Percentiles rank a stretch among this genome's conserved stretches.
phyloP scores from a whole-genome alignment of 2,329 filamentous ascomycete genomes.

The Aspergillus vadensis region DNA sequence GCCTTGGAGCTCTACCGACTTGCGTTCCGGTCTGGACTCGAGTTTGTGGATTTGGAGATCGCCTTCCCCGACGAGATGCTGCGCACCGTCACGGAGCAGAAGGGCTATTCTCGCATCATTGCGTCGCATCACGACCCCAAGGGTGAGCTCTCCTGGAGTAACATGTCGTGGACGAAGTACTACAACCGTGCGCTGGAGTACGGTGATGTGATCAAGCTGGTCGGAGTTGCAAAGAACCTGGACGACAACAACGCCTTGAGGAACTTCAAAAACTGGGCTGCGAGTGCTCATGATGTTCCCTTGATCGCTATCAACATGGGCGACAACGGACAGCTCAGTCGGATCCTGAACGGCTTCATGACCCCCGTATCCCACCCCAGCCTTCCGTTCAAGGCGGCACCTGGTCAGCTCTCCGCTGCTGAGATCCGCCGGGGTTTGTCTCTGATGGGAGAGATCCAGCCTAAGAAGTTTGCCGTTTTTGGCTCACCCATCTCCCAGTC shows the following conservation, averaged over 20 bases:
- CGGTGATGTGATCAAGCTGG: slow-evolving; percentile 91
- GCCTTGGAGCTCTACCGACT: slow-evolving; percentile 74
- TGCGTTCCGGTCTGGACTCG: slow-evolving; percentile 79
- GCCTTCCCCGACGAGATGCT: slow-evolving; percentile 78
- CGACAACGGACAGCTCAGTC: slow-evolving; percentile 78
- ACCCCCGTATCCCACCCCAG: slow-evolving; percentile 89
- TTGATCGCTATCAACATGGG: slow-evolving; percentile 98
- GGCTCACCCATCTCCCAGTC: slow-evolving; percentile 82
- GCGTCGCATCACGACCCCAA: slow-evolving; percentile 92
- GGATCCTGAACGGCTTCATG: slow-evolving; percentile 88
- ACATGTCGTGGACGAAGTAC: slow-evolving; percentile 86
- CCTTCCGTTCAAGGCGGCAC: slow-evolving; percentile 90
- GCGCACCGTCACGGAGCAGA: slow-evolving; percentile 66
- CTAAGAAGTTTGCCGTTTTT: slow-evolving; percentile 81
- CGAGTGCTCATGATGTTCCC: slow-evolving; percentile 72
- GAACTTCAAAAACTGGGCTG: slow-evolving; percentile 77
- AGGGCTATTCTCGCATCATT: slow-evolving; percentile 79
- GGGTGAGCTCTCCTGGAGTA: slow-evolving; percentile 79
- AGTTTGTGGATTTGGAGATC: slow-evolving; percentile 93
- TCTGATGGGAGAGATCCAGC: slow-evolving; percentile 74
- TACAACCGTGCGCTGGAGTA: slow-evolving; percentile 90
- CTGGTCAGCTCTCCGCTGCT: slow-evolving; percentile 85
- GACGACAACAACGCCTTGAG: slow-evolving; percentile 86
- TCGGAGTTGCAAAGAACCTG: slow-evolving; percentile 73
- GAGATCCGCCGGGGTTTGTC: slow-evolving; percentile 81